Base-by-base conservation (phyloP, 768 basidiomycete species). In the Xanthoconium purpureum region DNA sequence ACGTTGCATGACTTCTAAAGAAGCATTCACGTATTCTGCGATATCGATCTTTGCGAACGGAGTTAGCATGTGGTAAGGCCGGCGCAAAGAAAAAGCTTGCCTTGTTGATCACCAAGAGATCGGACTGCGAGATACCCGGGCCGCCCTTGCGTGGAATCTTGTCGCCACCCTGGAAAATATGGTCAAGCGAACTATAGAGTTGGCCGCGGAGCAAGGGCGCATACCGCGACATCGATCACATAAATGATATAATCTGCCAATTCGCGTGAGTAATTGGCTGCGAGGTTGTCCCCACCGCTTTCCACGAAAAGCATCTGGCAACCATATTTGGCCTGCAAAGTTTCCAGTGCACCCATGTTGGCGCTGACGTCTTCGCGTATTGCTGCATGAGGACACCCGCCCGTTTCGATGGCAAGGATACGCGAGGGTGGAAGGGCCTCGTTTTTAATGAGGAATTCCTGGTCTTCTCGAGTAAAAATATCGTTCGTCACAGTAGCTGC, bases 131-230 rank as follows among this genome's bases (percentile, higher is more conserved):
- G 62, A 99, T 98, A 11, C 96, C 97, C 2, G 96, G 97, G 1
- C 96, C 97, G 6, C 97, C 96, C 76, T 99, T 99, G 24, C 96
- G 80, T 20, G 97, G 97, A 60, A 99, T 95, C 74, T 99, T 99
- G 75, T 99, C 96, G 1, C 96, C 96, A 11, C 97, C 96, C 89
- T 91, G 59, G 24, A 24, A 33, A 47, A 57, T 39, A n/a, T 10
- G 24, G 56, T 53, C 45, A 62, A 37, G 33, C 33, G 47, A 49
- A 15, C 29, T 17, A 53, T 35, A 49, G 35, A 17, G 45, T 44
- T 40, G 18, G 17, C 39, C 52, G 52, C 40, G 32, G 33, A 38
- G 53, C 15, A 46, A 51, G 28, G 42, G 12, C 54, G 70, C 80
- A 65, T 59, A 90, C 89, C 56, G 90, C 83, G 59, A 92, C 90